phyloP scores from a whole-genome alignment of 306 rosid species.

The Gastrolobium bilobum region DNA sequence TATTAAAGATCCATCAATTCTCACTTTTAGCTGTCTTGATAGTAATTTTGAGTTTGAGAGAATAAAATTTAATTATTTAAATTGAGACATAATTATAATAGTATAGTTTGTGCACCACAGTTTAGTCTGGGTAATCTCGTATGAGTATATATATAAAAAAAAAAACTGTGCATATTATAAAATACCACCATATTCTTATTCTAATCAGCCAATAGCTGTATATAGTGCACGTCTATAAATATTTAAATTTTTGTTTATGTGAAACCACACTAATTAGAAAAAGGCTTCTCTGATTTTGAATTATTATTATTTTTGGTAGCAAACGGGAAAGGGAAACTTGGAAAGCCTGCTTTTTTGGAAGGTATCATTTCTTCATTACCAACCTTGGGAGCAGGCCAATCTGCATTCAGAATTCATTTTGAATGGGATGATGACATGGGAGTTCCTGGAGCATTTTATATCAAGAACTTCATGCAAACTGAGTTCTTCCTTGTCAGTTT shows the following conservation, averaged over 20 bases:
- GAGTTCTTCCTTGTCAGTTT: conserved; percentile 49
- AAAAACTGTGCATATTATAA: too few species aligned
- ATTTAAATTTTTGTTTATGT: neutral
- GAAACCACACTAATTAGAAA: neutral
- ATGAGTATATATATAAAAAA: too few species aligned
- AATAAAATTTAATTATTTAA: neutral
- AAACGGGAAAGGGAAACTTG: conserved; percentile 67
- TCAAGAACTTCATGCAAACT: conserved; percentile 41
- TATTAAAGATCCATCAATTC: too few species aligned
- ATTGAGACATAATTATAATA: neutral
- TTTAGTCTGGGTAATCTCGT: too few species aligned
- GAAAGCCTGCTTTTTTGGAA: conserved; percentile 67
- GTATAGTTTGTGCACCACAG: neutral
- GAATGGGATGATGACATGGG: conserved; percentile 50
- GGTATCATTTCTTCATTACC: conserved; percentile 63
- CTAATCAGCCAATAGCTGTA: neutral
- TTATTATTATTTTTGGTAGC: conserved; percentile 40
- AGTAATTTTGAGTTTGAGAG: too few species aligned
- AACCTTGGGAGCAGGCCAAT: conserved; percentile 53
- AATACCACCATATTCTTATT: neutral
- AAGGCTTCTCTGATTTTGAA: neutral
- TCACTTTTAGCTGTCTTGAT: too few species aligned
- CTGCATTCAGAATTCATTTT: conserved; percentile 45
- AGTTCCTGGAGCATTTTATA: conserved; percentile 50
- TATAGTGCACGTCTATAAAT: too few species aligned